Percentiles rank a stretch among this genome's conserved stretches.
These are phyloP conservation scores for Populus hybrid DNA, from an alignment of 441 rosid genomes.

Conservation along the genomic window DNA sequence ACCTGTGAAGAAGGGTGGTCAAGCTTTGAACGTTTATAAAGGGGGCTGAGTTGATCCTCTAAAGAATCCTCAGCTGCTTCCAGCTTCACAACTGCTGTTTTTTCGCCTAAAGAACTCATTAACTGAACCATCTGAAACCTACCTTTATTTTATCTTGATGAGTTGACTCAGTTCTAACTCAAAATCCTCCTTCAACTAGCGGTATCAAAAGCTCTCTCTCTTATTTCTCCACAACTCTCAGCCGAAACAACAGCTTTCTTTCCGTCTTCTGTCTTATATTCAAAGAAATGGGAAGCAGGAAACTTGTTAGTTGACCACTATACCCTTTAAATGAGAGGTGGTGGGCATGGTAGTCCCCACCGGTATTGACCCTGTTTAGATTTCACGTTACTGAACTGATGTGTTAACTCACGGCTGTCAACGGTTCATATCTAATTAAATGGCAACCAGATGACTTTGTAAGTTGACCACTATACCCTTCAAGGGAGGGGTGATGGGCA, in stretches of 20 bases:
- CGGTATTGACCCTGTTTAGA: neutral
- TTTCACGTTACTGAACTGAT: neutral
- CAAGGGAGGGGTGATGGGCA: no score
- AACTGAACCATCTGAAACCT: slow-evolving; percentile 36
- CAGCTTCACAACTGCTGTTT: slow-evolving; percentile 30
- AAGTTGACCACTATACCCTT: neutral
- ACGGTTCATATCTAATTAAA: neutral
- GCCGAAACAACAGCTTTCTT: neutral
- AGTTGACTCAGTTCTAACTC: slow-evolving; percentile 1
- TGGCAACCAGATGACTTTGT: neutral
- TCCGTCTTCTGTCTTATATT: neutral
- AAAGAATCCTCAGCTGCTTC: slow-evolving; percentile 28
- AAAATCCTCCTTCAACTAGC: neutral
- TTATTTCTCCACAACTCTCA: neutral
- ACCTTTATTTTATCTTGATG: neutral
- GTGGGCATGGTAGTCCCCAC: no score
- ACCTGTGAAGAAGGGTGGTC: slow-evolving; percentile 29
- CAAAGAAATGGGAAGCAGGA: neutral
- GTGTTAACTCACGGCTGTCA: slow-evolving; percentile 12
- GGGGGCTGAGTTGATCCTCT: slow-evolving; percentile 31
- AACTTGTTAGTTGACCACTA: neutral
- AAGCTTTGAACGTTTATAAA: slow-evolving; percentile 32
- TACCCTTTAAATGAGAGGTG: neutral
- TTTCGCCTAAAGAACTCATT: slow-evolving; percentile 26
- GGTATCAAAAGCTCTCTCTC: neutral